These are phyloP conservation scores for Erythrobasidium yunnanense DNA, from an alignment of 768 basidiomycete species.

Conservation along the genomic window DNA sequence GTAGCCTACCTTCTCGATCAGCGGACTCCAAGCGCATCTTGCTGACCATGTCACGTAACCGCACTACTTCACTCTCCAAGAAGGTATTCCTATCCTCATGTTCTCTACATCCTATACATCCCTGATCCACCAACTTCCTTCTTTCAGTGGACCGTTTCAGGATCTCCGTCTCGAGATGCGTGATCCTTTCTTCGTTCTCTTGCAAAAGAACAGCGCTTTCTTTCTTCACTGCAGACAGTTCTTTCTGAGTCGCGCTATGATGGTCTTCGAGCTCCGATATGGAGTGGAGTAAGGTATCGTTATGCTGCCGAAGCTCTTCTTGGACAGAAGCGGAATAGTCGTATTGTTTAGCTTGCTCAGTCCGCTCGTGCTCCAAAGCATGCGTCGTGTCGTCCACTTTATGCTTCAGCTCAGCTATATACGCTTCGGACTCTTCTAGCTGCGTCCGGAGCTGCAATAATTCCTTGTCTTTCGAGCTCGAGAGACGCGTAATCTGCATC, in stretches of 20 bases:
- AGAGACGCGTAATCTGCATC: conserved; percentile 4
- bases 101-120: background rate
- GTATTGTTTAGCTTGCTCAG: conserved; percentile 9
- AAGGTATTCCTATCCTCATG: background rate
- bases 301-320: conserved; percentile 5
- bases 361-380: background rate
- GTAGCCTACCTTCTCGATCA: conserved; percentile 35
- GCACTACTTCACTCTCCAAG: conserved; percentile 11
- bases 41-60: conserved; percentile 25
- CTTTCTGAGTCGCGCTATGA: conserved; percentile 1
- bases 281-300: background rate
- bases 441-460: background rate
- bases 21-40: conserved; percentile 36
- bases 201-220: background rate
- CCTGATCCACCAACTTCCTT: background rate
- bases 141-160: conserved; percentile 13
- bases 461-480: background rate
- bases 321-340: conserved; percentile 2
- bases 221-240: conserved; percentile 8
- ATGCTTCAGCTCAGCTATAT: background rate
- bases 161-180: conserved; percentile 10
- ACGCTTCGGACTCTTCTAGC: background rate
- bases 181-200: background rate
- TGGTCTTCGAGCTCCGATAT: background rate
- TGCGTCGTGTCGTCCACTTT: conserved; percentile 1